Percentiles rank a stretch among this genome's conserved stretches.
Evolutionary conservation across 257 asterid species (phyloP).

Genomic region (Solanum gracilifrons): DNA sequence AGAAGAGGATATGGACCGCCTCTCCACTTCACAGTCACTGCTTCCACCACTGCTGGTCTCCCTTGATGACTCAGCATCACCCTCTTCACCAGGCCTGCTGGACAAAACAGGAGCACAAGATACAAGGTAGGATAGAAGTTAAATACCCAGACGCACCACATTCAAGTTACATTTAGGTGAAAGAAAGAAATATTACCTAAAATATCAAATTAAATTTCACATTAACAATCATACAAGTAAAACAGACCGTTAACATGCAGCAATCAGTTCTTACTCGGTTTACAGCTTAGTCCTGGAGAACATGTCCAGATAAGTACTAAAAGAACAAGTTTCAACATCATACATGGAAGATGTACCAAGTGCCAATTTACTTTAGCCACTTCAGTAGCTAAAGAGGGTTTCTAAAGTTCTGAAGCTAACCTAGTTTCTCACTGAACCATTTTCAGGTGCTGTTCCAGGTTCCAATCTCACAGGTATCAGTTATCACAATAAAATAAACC

Average conservation of each 20-base stretch:
- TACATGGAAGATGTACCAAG: constrained; percentile 4
- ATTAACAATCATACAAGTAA: background rate
- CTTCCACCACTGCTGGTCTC: constrained; percentile 32
- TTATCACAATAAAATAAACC: background rate
- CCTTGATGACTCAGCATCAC: constrained; percentile 33
- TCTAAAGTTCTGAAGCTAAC: background rate
- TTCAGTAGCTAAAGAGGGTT: background rate
- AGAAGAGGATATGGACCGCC: constrained; percentile 16
- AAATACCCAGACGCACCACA: background rate
- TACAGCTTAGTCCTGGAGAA: background rate
- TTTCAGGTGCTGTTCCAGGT: background rate
- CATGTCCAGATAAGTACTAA: background rate
- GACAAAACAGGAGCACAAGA: background rate
- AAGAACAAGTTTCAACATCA: background rate
- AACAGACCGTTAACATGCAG: background rate
- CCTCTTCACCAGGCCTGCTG: constrained; percentile 28
- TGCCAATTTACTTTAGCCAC: background rate
- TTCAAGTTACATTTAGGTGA: background rate
- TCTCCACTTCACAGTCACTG: constrained; percentile 28
- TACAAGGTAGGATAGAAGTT: background rate
- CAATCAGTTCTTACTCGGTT: background rate
- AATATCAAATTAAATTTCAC: background rate
- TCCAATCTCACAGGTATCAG: background rate
- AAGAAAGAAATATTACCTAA: background rate
- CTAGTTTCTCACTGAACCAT: background rate